Evolutionary conservation across 1,284 basidiomycete species (phyloP).

Genomic region (Sanguinoderma infundibulare): DNA sequence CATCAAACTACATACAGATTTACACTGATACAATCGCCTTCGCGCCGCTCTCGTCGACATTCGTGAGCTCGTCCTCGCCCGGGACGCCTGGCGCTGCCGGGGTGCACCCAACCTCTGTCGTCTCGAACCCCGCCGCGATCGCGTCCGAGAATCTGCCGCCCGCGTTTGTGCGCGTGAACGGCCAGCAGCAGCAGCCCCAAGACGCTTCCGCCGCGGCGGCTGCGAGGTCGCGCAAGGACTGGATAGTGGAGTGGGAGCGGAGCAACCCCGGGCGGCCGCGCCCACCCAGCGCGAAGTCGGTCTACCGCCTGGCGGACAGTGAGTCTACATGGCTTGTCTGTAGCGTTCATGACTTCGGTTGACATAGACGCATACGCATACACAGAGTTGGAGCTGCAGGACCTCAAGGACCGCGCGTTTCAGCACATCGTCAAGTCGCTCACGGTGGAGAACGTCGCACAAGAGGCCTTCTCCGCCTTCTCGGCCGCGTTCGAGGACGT

Average conservation of each 20-base stretch:
- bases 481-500: conserved; percentile 83
- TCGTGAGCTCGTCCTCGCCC: conserved; percentile 39
- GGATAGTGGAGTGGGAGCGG: conserved; percentile 68
- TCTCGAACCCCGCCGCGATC: conserved; percentile 24
- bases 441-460: conserved; percentile 80
- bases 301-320: conserved; percentile 89
- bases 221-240: conserved; percentile 56
- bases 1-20: conserved; percentile 49
- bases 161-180: conserved; percentile 14
- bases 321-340: conserved; percentile 27
- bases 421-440: conserved; percentile 80
- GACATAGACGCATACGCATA: not conserved
- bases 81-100: not conserved
- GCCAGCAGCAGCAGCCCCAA: conserved; percentile 24
- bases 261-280: conserved; percentile 63
- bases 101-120: conserved; percentile 4
- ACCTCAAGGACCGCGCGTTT: conserved; percentile 72
- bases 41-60: conserved; percentile 80
- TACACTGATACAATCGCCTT: conserved; percentile 88
- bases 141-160: conserved; percentile 40
- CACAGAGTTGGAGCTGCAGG: conserved; percentile 68
- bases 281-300: conserved; percentile 88
- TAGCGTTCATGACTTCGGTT: not conserved
- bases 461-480: conserved; percentile 88
- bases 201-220: not conserved